phyloP scores from a whole-genome alignment of 1,284 basidiomycete genomes.

The Tilletiaria anomala region DNA sequence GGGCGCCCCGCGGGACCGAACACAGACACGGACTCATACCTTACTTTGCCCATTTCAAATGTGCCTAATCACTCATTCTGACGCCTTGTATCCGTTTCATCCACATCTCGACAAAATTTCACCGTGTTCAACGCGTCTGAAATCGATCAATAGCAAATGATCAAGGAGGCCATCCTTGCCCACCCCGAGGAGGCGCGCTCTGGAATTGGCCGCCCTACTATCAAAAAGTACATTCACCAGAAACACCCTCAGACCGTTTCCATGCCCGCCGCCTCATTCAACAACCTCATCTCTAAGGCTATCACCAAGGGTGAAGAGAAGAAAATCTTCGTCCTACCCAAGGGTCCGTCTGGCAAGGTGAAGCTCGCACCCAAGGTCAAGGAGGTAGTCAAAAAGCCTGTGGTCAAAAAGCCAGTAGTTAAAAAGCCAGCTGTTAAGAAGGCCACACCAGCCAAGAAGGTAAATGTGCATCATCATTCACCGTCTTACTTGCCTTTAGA shows the following conservation, averaged over 20 bases:
- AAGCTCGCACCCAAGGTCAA: constrained; percentile 52
- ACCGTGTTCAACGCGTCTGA: neutral
- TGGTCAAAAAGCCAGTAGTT: constrained; percentile 22
- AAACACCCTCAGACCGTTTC: constrained; percentile 22
- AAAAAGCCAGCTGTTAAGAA: constrained; percentile 24
- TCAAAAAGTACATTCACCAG: constrained; percentile 61
- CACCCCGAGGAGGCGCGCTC: constrained; percentile 61
- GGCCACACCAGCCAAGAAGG: no score
- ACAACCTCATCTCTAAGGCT: constrained; percentile 64
- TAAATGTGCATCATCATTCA: no score
- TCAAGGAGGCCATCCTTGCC: constrained; percentile 59
- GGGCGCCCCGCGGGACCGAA: no score
- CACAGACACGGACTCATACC: no score
- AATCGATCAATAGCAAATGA: constrained; percentile 22
- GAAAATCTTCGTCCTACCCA: constrained; percentile 65
- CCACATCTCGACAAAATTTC: no score
- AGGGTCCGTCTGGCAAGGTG: constrained; percentile 68
- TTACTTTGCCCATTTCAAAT: neutral
- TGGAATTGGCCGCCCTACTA: constrained; percentile 76
- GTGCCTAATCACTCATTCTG: neutral
- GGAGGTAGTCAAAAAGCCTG: no score
- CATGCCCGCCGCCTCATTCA: constrained; percentile 49
- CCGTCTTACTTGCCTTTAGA: no score
- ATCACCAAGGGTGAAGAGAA: constrained; percentile 66
- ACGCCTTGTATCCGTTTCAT: neutral